phyloP scores from a whole-genome alignment of 495 filamentous ascomycete genomes.

The Neurospora sp. region DNA sequence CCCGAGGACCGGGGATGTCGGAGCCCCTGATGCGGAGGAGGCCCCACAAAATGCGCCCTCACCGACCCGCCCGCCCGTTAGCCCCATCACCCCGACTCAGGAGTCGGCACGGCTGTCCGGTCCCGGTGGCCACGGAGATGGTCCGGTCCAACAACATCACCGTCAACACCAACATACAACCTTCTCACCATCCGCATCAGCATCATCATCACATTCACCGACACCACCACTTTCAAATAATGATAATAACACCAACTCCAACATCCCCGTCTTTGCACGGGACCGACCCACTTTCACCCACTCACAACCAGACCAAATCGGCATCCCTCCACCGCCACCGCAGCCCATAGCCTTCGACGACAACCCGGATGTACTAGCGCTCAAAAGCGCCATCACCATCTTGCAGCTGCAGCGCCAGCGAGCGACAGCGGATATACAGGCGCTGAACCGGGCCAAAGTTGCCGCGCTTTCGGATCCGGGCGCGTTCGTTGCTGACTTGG shows the following conservation, averaged over 20 bases:
- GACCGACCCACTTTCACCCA: slow-evolving; percentile 33
- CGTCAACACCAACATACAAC: neutral
- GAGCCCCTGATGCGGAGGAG: neutral
- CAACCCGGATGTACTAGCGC: slow-evolving; percentile 76
- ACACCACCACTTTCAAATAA: neutral
- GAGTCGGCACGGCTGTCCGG: slow-evolving; percentile 11
- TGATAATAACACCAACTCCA: neutral
- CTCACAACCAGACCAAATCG: slow-evolving; percentile 26
- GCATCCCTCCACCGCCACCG: slow-evolving; percentile 40
- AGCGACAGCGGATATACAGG: slow-evolving; percentile 57
- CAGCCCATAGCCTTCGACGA: slow-evolving; percentile 63
- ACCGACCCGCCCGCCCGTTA: slow-evolving; percentile 30
- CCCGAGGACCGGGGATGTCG: neutral
- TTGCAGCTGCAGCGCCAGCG: slow-evolving; percentile 75
- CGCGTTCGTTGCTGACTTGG: slow-evolving; percentile 54
- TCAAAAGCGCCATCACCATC: slow-evolving; percentile 69
- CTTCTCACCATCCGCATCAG: neutral
- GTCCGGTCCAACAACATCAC: neutral
- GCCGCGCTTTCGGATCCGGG: slow-evolving; percentile 58
- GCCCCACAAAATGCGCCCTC: slow-evolving; percentile 12
- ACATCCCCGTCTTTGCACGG: slow-evolving; percentile 17
- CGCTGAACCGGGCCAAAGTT: slow-evolving; percentile 51
- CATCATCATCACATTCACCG: neutral
- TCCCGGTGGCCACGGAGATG: neutral
- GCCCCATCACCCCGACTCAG: slow-evolving; percentile 35